Percentiles rank a stretch among this genome's conserved stretches.
Conservation (phyloP, 2,329 filamentous ascomycete genomes). For the Diatrype stigma region DNA sequence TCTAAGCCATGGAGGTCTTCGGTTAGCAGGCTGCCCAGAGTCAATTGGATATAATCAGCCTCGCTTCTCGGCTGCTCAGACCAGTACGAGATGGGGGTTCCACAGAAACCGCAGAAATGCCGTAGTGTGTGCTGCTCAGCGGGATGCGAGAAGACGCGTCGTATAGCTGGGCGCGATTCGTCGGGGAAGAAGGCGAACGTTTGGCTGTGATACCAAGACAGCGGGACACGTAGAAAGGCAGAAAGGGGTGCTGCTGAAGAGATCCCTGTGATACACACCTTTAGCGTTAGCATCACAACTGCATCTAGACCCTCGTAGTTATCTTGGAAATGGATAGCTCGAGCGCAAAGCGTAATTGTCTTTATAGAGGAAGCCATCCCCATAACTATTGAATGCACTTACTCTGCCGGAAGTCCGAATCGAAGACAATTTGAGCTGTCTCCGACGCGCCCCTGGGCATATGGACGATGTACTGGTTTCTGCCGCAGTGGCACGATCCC, state of each 20-base stretch:
- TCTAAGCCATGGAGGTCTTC: constrained; percentile 71
- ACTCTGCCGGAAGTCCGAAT: constrained; percentile 68
- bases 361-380: neutral
- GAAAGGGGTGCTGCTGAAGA: constrained; percentile 69
- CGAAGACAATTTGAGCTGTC: constrained; percentile 68
- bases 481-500: constrained; percentile 79
- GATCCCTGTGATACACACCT: constrained; percentile 46
- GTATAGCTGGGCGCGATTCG: constrained; percentile 66
- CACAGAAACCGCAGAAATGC: constrained; percentile 89
- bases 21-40: constrained; percentile 69
- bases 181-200: constrained; percentile 75
- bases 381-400: constrained; percentile 40
- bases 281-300: constrained; percentile 9
- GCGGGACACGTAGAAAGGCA: constrained; percentile 77
- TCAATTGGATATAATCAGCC: constrained; percentile 74
- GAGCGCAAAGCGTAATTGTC: neutral
- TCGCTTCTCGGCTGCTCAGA: constrained; percentile 67
- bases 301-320: neutral
- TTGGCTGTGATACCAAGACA: constrained; percentile 73
- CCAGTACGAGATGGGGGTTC: constrained; percentile 82
- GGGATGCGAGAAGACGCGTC: constrained; percentile 60
- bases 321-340: neutral
- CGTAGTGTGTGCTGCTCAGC: constrained; percentile 58
- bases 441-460: constrained; percentile 57
- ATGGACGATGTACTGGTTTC: constrained; percentile 74